Conservation (phyloP, 768 basidiomycete genomes). For the Tulasnella sp. region DNA sequence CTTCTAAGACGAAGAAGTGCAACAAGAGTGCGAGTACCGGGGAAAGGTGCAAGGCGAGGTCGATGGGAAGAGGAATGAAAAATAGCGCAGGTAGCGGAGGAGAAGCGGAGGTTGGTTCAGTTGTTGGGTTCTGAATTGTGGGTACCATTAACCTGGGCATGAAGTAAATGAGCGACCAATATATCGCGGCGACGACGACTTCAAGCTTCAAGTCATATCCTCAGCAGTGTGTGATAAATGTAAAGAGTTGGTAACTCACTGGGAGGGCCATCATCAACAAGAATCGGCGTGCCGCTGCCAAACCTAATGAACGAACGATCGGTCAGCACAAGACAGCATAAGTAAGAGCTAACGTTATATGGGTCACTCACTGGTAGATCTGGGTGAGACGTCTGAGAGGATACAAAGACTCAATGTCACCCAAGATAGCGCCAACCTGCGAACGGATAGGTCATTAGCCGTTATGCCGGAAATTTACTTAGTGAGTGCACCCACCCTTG, state of each 20-base stretch:
- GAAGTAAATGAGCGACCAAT: constrained; percentile 56
- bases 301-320: neutral
- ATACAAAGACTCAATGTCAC: neutral
- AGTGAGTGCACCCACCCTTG: constrained; percentile 45
- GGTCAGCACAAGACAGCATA: neutral
- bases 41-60: constrained; percentile 57
- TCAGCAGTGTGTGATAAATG: constrained; percentile 31
- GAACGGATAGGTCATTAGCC: neutral
- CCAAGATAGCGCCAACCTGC: neutral
- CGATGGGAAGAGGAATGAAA: constrained; percentile 43
- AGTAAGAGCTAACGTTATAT: neutral
- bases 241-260: constrained; percentile 33
- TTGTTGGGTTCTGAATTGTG: constrained; percentile 31
- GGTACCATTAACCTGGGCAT: constrained; percentile 47
- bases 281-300: constrained; percentile 41
- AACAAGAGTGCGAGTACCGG: constrained; percentile 51
- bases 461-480: neutral
- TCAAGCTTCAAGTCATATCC: constrained; percentile 31
- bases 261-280: constrained; percentile 60
- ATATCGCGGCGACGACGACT: constrained; percentile 49
- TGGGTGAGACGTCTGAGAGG: neutral
- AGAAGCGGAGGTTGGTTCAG: constrained; percentile 29
- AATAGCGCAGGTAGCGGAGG: constrained; percentile 25
- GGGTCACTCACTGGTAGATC: neutral
- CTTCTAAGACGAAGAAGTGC: constrained; percentile 64